Evolutionary conservation across 2,329 filamentous ascomycete species (phyloP), one percentile per base, ranked within the genome.

Genomic region (Arachnomyces sp.): DNA sequence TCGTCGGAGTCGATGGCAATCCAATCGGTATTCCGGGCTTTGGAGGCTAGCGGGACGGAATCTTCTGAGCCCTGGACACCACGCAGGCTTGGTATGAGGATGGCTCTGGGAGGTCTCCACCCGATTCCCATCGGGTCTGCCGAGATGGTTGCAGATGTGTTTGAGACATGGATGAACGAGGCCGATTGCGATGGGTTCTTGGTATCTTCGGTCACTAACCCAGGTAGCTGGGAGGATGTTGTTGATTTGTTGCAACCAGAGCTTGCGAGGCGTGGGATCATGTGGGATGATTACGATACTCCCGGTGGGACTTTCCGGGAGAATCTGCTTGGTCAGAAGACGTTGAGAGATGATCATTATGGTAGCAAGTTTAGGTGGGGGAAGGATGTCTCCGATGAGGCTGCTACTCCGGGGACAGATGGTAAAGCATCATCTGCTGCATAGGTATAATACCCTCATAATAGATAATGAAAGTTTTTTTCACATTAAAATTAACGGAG

Each of bases 321-420:
- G 58, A 81, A 74, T 58, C 61, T 81, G 0, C 81, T 80, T 54
- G 77, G 77, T 0, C 77, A 81, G 54, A 67, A 58, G 4, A 63
- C 67, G 11, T 52, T 82, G 43, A 64, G 77, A 29, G 63, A 63
- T 46, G 79, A 82, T 55, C 79, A 82, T 55, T 52, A 64, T 0
- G 79, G 77, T 1, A 74, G 69, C 36, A 57, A 50, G 46, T 82
- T 80, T 53, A 79, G 76, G 59, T 82, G 20, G 20, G 20, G 20
- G 20, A 25, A 25, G 20, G 20, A 25, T 25, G 9, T 25, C 9
- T 9, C 20, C 5, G 20, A 9, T 25, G 20, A 25, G 5, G 9
- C 20, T 25, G 20, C 20, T 5, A 9, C 20, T 9, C 5, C 20
- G 20, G 20, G 9, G 5, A 5, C 20, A 9, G 9, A 25, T 25